Evolutionary conservation across 192 early-diverging fungal species (phyloP).

Genomic region (Entomortierella chlamydospora): DNA sequence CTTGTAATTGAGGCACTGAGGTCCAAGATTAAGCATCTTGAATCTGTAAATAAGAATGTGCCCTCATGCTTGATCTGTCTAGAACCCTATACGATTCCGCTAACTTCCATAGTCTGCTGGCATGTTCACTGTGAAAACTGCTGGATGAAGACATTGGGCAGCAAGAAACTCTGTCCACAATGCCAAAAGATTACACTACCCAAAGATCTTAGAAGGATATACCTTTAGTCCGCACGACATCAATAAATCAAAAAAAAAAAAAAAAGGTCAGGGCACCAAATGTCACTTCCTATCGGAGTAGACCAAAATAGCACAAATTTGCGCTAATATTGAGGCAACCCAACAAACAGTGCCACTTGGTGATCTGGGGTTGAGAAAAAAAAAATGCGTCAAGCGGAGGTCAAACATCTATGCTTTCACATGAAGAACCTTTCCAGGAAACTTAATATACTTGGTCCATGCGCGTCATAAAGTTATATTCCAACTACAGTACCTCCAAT

Average conservation of each 20-base stretch:
- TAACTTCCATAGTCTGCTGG: constrained; percentile 88
- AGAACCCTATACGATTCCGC: constrained; percentile 75
- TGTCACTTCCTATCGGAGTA: background rate
- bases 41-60: constrained; percentile 56
- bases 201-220: constrained; percentile 82
- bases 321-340: no score
- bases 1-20: constrained; percentile 87
- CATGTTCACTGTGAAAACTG: constrained; percentile 93
- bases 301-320: no score
- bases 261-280: background rate
- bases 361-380: no score
- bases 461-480: no score
- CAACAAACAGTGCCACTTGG: no score
- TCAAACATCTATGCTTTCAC: no score
- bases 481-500: no score
- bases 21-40: constrained; percentile 74
- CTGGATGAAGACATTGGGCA: constrained; percentile 86
- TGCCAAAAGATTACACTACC: constrained; percentile 89
- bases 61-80: constrained; percentile 86
- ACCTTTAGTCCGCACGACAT: constrained; percentile 64
- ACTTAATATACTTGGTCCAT: no score
- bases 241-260: background rate
- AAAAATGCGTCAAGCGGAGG: no score
- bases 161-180: constrained; percentile 92
- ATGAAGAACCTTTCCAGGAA: no score